Evolutionary conservation across 345 rosid species (phyloP).

Genomic region (Lenwebbia sp.): DNA sequence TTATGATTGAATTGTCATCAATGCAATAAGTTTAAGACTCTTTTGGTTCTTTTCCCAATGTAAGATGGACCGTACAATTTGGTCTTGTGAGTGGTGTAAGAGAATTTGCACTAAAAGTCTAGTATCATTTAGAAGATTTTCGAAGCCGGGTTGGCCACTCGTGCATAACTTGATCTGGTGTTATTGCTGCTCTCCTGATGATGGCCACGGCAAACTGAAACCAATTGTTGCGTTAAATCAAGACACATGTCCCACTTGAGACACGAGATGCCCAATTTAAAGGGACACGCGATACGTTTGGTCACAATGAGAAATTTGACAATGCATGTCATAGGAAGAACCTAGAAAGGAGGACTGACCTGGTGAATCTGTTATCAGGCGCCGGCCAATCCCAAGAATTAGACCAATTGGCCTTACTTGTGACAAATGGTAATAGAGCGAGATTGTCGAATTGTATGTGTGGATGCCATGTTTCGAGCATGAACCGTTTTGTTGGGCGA

Average conservation of each 20-base stretch:
- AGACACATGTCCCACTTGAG: not conserved
- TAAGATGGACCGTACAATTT: no score
- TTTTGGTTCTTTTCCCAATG: no score
- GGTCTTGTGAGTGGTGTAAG: no score
- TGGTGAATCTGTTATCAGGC: no score
- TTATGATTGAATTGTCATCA: no score
- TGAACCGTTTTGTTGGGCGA: not conserved
- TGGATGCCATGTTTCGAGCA: not conserved
- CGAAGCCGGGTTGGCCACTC: not conserved
- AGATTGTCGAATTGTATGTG: not conserved
- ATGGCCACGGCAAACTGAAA: no score
- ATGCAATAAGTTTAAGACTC: no score
- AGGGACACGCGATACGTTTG: not conserved
- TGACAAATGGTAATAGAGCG: not conserved
- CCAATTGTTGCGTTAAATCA: not conserved
- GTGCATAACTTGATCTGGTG: not conserved
- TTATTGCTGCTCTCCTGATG: no score
- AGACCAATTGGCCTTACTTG: not conserved
- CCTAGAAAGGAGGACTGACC: no score
- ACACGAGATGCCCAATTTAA: not conserved
- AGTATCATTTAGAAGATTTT: not conserved
- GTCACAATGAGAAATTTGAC: not conserved
- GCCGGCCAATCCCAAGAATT: not conserved
- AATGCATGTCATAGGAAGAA: not conserved
- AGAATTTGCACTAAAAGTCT: no score